Evolutionary conservation across 441 rosid species (phyloP).

Genomic region (Melianthus villosus): DNA sequence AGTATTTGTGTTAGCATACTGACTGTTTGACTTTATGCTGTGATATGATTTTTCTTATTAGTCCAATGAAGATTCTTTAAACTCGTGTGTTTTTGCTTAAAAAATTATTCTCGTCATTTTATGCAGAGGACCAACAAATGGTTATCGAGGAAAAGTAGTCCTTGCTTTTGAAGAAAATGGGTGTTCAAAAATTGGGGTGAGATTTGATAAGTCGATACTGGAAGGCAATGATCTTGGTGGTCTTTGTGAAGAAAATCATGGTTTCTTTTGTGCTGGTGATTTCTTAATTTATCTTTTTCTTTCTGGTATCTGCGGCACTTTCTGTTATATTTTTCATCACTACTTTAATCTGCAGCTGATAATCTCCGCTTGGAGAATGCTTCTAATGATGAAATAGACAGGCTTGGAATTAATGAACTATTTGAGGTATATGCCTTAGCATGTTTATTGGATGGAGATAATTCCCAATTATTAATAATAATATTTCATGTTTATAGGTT

Average conservation of each 20-base stretch:
- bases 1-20: too few relatives aligned
- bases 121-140: slow-evolving; percentile 63
- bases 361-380: slow-evolving; percentile 71
- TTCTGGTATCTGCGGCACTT: slow-evolving; percentile 1
- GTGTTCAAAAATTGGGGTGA: slow-evolving; percentile 80
- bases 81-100: too few relatives aligned
- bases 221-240: slow-evolving; percentile 98
- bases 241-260: slow-evolving; percentile 75
- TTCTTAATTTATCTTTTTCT: not conserved
- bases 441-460: too few relatives aligned
- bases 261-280: slow-evolving; percentile 86
- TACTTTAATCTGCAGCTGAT: slow-evolving; percentile 31
- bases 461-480: too few relatives aligned
- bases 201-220: slow-evolving; percentile 70
- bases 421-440: slow-evolving; percentile 68
- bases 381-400: slow-evolving; percentile 69
- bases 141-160: slow-evolving; percentile 79
- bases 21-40: too few relatives aligned
- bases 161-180: slow-evolving; percentile 89
- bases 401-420: slow-evolving; percentile 67
- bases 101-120: too few relatives aligned
- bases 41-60: too few relatives aligned
- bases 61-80: too few relatives aligned
- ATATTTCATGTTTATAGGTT: slow-evolving; percentile 44
- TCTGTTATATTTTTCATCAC: not conserved